phyloP scores from a whole-genome alignment of 2,329 filamentous ascomycete species.

The Cryphonectria carpinicola region DNA sequence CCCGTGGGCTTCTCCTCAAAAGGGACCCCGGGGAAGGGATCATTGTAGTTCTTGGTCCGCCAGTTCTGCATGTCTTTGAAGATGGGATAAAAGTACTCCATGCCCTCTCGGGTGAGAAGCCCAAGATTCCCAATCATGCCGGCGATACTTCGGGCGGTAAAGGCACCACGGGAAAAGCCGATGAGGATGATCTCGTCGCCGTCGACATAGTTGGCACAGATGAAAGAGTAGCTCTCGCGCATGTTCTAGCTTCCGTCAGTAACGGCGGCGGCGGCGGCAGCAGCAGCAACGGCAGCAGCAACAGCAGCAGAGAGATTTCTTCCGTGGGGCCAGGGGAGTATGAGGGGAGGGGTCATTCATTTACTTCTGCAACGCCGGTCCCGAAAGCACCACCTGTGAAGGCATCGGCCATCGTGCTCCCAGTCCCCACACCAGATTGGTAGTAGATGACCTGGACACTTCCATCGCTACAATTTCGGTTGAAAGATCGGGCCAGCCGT shows the following conservation, averaged over 20 bases:
- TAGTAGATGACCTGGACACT: conserved; percentile 64
- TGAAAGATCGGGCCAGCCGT: conserved; percentile 61
- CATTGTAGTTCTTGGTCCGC: conserved; percentile 49
- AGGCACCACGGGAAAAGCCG: conserved; percentile 63
- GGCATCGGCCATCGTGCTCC: conserved; percentile 52
- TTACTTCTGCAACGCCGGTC: conserved; percentile 55
- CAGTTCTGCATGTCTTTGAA: conserved; percentile 62
- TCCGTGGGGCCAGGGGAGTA: no score
- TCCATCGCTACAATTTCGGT: conserved; percentile 53
- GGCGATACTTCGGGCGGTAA: conserved; percentile 60
- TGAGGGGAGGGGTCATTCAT: conserved; percentile 24
- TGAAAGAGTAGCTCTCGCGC: conserved; percentile 64
- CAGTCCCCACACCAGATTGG: conserved; percentile 63
- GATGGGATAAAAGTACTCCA: conserved; percentile 58
- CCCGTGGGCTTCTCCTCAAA: conserved; percentile 56
- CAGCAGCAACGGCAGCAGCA: no score
- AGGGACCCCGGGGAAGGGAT: conserved; percentile 51
- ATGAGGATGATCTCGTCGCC: conserved; percentile 61
- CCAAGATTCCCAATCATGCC: conserved; percentile 57
- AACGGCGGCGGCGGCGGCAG: not conserved
- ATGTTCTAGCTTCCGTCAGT: conserved; percentile 46
- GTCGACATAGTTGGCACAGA: conserved; percentile 63
- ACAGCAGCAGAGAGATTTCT: no score
- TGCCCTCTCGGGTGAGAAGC: conserved; percentile 55
- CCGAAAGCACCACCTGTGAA: conserved; percentile 60